Percentiles rank a stretch among this genome's conserved stretches.
These are phyloP conservation scores for Suhomyces panamericanus DNA, from an alignment of 1,139 yeast genomes.

Conservation along the genomic window DNA sequence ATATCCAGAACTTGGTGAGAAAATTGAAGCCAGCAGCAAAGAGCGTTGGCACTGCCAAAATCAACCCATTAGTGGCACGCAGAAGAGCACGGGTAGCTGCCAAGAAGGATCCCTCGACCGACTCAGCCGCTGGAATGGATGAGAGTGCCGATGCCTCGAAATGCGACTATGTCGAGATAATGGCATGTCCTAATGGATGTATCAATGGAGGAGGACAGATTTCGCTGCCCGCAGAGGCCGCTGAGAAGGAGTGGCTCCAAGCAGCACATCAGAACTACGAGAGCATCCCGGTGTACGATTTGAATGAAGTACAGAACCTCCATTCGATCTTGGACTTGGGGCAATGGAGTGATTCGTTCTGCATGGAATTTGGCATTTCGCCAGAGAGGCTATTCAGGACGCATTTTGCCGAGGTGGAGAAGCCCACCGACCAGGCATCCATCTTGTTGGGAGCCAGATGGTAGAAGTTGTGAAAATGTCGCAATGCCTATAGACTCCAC, in stretches of 20 bases:
- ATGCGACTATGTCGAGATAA: constrained; percentile 86
- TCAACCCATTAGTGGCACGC: constrained; percentile 44
- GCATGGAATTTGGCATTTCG: constrained; percentile 28
- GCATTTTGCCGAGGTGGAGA: constrained; percentile 51
- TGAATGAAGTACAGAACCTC: constrained; percentile 19
- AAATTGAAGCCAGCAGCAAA: constrained; percentile 56
- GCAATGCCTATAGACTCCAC: no score
- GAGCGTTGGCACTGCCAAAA: constrained; percentile 18
- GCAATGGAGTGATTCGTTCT: constrained; percentile 38
- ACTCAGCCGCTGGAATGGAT: constrained; percentile 16
- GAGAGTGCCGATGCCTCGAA: constrained; percentile 58
- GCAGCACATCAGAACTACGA: constrained; percentile 33
- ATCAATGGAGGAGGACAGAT: constrained; percentile 97
- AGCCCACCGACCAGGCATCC: constrained; percentile 50
- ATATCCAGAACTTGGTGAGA: constrained; percentile 89
- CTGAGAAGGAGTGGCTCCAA: constrained; percentile 46
- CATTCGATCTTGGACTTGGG: constrained; percentile 18
- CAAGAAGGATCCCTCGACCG: constrained; percentile 20
- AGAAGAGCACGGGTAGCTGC: constrained; percentile 36
- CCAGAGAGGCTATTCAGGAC: constrained; percentile 46
- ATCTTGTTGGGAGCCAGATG: constrained; percentile 47
- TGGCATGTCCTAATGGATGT: constrained; percentile 99
- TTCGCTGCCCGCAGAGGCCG: constrained; percentile 42
- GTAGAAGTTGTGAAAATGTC: constrained; percentile 22
- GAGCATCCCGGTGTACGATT: constrained; percentile 25